phyloP scores from a whole-genome alignment of 2,329 filamentous ascomycete species.

The Aspergillus piperis region DNA sequence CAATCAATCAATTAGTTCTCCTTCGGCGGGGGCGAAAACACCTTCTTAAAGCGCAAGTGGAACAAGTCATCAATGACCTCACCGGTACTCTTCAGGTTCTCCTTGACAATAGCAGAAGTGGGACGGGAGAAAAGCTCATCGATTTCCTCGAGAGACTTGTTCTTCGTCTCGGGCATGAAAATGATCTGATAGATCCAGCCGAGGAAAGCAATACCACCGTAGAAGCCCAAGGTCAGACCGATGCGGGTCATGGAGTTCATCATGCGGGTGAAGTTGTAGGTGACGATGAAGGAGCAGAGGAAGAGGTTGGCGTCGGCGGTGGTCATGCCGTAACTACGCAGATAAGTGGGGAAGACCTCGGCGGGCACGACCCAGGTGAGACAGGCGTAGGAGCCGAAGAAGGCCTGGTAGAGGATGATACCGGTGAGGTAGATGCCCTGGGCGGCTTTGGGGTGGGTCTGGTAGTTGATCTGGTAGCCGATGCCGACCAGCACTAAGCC shows the following conservation, averaged over 20 bases:
- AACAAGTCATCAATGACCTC: slow-evolving; percentile 49
- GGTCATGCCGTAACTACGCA: slow-evolving; percentile 73
- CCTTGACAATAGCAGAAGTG: slow-evolving; percentile 61
- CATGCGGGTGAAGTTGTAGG: slow-evolving; percentile 74
- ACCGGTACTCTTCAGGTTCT: slow-evolving; percentile 55
- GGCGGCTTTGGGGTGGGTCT: slow-evolving; percentile 50
- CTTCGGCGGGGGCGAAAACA: slow-evolving; percentile 42
- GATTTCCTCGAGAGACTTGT: slow-evolving; percentile 70
- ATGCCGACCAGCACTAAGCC: slow-evolving; percentile 67
- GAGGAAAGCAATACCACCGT: slow-evolving; percentile 69
- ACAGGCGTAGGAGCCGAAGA: slow-evolving; percentile 67
- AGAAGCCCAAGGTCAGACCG: slow-evolving; percentile 69
- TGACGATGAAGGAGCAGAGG: slow-evolving; percentile 71
- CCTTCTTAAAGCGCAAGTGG: slow-evolving; percentile 49
- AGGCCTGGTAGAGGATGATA: slow-evolving; percentile 62
- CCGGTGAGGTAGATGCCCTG: slow-evolving; percentile 67
- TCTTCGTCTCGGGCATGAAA: slow-evolving; percentile 77
- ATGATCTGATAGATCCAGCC: slow-evolving; percentile 72
- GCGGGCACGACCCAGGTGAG: slow-evolving; percentile 67
- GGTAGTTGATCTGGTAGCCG: slow-evolving; percentile 59
- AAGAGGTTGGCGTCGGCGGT: slow-evolving; percentile 68
- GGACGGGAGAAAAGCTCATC: slow-evolving; percentile 67
- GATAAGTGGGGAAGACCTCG: slow-evolving; percentile 72
- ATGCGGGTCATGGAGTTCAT: slow-evolving; percentile 66
- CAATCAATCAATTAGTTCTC: neutral